These are phyloP conservation scores for Psophocarpus tetragonolobus DNA, from an alignment of 306 rosid species.

Conservation along the genomic window DNA sequence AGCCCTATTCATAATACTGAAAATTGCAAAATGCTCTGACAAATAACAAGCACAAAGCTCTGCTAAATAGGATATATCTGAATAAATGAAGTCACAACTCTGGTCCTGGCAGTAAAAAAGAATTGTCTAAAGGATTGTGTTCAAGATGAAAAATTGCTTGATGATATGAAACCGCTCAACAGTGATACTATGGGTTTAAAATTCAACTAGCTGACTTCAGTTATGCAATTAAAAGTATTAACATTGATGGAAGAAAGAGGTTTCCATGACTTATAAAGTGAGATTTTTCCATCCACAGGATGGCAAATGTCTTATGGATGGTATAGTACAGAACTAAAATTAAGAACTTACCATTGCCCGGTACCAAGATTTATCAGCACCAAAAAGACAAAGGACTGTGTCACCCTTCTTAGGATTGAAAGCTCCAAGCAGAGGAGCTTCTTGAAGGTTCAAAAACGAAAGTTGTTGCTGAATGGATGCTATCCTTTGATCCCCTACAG, in stretches of 20 bases:
- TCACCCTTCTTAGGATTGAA: slow-evolving; percentile 88
- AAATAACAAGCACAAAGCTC: not conserved
- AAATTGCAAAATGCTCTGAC: not conserved
- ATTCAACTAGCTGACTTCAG: not conserved
- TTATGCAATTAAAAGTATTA: not conserved
- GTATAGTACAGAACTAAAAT: not conserved
- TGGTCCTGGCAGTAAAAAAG: not conserved
- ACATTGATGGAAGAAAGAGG: not conserved
- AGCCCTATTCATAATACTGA: not conserved
- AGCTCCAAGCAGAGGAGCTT: slow-evolving; percentile 79
- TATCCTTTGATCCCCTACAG: slow-evolving; percentile 71
- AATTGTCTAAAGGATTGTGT: not conserved
- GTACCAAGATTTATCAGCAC: slow-evolving; percentile 77
- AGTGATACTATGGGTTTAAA: not conserved
- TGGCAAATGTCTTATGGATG: not conserved
- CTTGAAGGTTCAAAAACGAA: slow-evolving; percentile 75
- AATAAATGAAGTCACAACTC: not conserved
- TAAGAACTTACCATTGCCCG: slow-evolving; percentile 78
- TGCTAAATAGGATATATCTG: not conserved
- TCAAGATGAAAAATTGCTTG: not conserved
- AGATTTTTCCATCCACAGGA: not conserved
- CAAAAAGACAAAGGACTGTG: slow-evolving; percentile 69
- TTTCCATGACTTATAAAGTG: not conserved
- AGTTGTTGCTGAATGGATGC: slow-evolving; percentile 73
- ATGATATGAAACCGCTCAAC: not conserved